Evolutionary conservation across 2,329 filamentous ascomycete genomes (phyloP).

Genomic region (Fusarium ramigenum): DNA sequence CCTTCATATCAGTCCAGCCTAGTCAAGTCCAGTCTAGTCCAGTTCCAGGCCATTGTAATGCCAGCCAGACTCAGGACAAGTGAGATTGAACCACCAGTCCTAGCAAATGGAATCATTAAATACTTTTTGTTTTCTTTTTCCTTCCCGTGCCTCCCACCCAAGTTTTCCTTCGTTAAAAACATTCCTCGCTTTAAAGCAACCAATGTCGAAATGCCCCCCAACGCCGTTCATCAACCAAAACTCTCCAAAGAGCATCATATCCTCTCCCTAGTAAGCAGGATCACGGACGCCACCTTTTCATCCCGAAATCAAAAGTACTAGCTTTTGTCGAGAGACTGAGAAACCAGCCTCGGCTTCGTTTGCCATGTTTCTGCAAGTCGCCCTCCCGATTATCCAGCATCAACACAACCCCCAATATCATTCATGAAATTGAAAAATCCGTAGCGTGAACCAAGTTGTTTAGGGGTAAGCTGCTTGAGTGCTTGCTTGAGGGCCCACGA

Average conservation of each 20-base stretch:
- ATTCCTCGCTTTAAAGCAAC: constrained; percentile 31
- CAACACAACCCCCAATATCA: constrained; percentile 30
- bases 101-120: constrained; percentile 25
- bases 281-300: neutral
- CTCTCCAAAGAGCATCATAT: constrained; percentile 20
- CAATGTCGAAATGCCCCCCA: constrained; percentile 29
- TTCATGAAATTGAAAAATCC: constrained; percentile 23
- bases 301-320: constrained; percentile 5
- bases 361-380: neutral
- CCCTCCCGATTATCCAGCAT: constrained; percentile 4
- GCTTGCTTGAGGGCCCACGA: constrained; percentile 39
- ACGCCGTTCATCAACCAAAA: constrained; percentile 37
- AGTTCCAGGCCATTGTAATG: constrained; percentile 1
- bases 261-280: constrained; percentile 8
- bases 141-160: constrained; percentile 5
- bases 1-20: neutral
- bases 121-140: constrained; percentile 32
- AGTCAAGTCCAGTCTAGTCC: neutral
- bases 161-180: constrained; percentile 29
- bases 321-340: neutral
- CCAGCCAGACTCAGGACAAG: constrained; percentile 8
- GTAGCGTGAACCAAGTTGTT: constrained; percentile 12
- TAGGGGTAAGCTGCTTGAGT: constrained; percentile 46
- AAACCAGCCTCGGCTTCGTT: neutral
- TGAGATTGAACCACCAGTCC: constrained; percentile 15